Evolutionary conservation across 768 basidiomycete genomes (phyloP).

Genomic region (Phylloporus sp.): DNA sequence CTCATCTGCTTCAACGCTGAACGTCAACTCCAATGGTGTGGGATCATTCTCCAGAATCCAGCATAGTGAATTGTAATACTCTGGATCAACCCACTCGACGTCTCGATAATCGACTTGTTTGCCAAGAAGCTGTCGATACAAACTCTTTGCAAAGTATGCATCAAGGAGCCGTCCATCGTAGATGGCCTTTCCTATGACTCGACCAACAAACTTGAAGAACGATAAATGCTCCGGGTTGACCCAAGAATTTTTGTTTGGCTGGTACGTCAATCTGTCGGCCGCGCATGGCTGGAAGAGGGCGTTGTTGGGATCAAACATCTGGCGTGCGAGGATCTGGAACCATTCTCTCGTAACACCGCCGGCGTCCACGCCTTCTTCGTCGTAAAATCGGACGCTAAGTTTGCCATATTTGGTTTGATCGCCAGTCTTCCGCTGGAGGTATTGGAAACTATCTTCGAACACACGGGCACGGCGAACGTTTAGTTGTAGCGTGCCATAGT

Average conservation of each 20-base stretch:
- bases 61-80: slow-evolving; percentile 95
- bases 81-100: slow-evolving; percentile 96
- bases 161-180: slow-evolving; percentile 95
- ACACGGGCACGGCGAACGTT: slow-evolving; percentile 88
- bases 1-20: slow-evolving; percentile 95
- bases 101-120: slow-evolving; percentile 94
- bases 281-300: slow-evolving; percentile 98
- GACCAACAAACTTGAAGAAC: slow-evolving; percentile 98
- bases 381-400: slow-evolving; percentile 91
- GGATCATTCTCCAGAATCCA: slow-evolving; percentile 99
- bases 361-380: slow-evolving; percentile 97
- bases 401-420: slow-evolving; percentile 99
- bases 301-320: slow-evolving; percentile 99
- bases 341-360: slow-evolving; percentile 98
- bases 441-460: slow-evolving; percentile 96
- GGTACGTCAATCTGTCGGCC: slow-evolving; percentile 91
- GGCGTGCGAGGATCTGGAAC: slow-evolving; percentile 96
- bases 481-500: slow-evolving; percentile 77
- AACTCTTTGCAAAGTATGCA: slow-evolving; percentile 94
- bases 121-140: slow-evolving; percentile 92
- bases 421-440: slow-evolving; percentile 82
- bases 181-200: slow-evolving; percentile 96
- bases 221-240: slow-evolving; percentile 94
- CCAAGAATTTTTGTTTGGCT: slow-evolving; percentile 90
- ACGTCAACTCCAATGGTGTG: slow-evolving; percentile 78